Base-by-base conservation (phyloP, 495 filamentous ascomycete genomes). In the Penicillium tannophilum region DNA sequence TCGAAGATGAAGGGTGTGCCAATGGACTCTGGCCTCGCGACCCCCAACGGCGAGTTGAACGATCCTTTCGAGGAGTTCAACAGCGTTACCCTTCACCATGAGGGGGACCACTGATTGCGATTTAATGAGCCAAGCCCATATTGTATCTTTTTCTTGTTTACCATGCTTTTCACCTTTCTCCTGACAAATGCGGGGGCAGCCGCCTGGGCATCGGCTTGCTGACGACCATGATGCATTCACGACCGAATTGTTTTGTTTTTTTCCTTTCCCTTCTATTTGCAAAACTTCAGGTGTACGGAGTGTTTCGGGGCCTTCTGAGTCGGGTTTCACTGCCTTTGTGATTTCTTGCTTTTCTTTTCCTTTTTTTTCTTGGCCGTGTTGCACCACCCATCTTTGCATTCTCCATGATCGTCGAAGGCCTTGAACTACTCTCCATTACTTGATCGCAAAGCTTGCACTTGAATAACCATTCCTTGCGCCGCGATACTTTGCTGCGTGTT, bases 51-150 rank as follows among this genome's bases (percentile, higher is more conserved):
- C 36, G 93, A 96, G 68, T 73, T 87, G 55, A 82, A 84, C n/a
- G 94, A 98, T 82, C 94, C 94, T 12, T 98, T 98, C 69, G 91
- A 96, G 72, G 95, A 98, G 70, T 98, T 98, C 72, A 98, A 98
- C 74, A 96, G 91, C 66, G 94, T 98, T 33, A 98, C 94, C 59
- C 83, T 98, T 56, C 93, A 97, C 74, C 94, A 98, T 78, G 94
- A 98, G 55, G 95, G 91, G 11, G 93, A 98, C 55, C 58, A 67
- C 47, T 76, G 55, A 69, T 31, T 42, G 28, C 19, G 51, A 17
- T 52, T 20, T 28, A 55, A 51, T 33, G 39, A 54, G 53, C 30
- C 44, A 51, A 45, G 59, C 53, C 24, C 56, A 52, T 39, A 31
- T 52, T 56, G 47, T 54, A 58, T 53, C 46, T 61, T 57, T 16